Evolutionary conservation across 805 yeast species (phyloP).

Genomic region (Ogataea minuta): DNA sequence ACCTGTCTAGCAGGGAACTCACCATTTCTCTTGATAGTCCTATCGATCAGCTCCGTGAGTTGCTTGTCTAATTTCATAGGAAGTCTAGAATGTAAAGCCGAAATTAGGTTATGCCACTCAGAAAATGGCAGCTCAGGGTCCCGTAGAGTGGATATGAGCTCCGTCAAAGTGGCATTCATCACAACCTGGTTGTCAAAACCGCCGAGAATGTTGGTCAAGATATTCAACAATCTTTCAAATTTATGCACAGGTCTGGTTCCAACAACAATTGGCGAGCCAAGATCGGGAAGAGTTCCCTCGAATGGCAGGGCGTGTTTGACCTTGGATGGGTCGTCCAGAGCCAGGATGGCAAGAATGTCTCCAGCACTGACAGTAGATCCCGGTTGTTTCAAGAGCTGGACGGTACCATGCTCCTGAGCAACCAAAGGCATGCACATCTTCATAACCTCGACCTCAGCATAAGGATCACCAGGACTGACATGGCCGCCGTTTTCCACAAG

Average conservation of each 20-base stretch:
- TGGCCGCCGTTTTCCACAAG: constrained; percentile 96
- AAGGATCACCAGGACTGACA: constrained; percentile 85
- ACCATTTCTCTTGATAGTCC: constrained; percentile 61
- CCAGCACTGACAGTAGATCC: constrained; percentile 97
- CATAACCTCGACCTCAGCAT: constrained; percentile 99
- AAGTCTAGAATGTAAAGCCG: constrained; percentile 90
- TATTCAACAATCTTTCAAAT: constrained; percentile 54
- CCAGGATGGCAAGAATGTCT: constrained; percentile 91
- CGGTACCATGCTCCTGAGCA: constrained; percentile 90
- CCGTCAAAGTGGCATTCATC: constrained; percentile 78
- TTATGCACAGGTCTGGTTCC: constrained; percentile 85
- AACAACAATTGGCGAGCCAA: constrained; percentile 77
- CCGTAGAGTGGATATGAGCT: constrained; percentile 68
- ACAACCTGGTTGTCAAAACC: constrained; percentile 97
- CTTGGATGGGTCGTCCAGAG: constrained; percentile 94
- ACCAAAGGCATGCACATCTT: constrained; percentile 98
- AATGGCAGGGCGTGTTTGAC: constrained; percentile 95
- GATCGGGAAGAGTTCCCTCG: constrained; percentile 88
- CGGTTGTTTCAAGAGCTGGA: constrained; percentile 93
- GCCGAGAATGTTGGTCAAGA: constrained; percentile 73
- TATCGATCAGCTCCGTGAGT: constrained; percentile 62
- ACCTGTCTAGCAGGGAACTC: constrained; percentile 94
- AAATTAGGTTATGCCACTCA: constrained; percentile 82
- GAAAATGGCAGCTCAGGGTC: constrained; percentile 86
- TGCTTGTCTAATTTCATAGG: constrained; percentile 73